These are phyloP conservation scores for Crepidotus sp. DNA, from an alignment of 1,284 basidiomycete genomes.

Conservation along the genomic window DNA sequence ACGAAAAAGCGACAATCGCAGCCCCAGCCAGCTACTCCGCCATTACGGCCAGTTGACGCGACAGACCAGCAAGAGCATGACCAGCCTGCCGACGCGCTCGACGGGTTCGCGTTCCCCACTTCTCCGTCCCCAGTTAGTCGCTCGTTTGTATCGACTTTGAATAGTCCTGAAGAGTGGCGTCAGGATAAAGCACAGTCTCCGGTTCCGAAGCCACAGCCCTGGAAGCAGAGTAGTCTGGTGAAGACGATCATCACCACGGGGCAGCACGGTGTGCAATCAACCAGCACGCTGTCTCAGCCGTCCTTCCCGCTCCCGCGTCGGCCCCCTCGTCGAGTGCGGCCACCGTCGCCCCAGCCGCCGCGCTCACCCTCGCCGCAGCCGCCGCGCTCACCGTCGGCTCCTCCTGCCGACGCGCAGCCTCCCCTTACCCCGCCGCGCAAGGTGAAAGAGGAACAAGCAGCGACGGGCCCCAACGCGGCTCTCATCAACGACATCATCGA, in stretches of 20 bases:
- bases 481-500: conserved; percentile 7
- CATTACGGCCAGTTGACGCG: neutral
- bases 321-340: neutral
- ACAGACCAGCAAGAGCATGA: neutral
- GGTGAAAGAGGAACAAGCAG: neutral
- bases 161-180: neutral
- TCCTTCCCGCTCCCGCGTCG: neutral
- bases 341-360: neutral
- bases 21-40: neutral
- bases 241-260: conserved; percentile 8
- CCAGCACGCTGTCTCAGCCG: neutral
- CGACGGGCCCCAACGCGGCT: neutral
- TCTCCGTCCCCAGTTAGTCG: conserved; percentile 1
- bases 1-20: neutral
- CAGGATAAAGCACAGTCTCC: neutral
- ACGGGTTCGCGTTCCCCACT: neutral
- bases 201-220: neutral
- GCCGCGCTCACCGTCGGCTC: neutral
- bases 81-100: neutral
- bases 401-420: neutral
- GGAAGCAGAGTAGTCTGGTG: conserved; percentile 6
- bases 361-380: neutral
- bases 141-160: neutral
- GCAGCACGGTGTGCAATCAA: conserved; percentile 2
- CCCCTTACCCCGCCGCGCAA: neutral